Evolutionary conservation across 768 basidiomycete genomes (phyloP).

Genomic region (Boletus barrowsii): DNA sequence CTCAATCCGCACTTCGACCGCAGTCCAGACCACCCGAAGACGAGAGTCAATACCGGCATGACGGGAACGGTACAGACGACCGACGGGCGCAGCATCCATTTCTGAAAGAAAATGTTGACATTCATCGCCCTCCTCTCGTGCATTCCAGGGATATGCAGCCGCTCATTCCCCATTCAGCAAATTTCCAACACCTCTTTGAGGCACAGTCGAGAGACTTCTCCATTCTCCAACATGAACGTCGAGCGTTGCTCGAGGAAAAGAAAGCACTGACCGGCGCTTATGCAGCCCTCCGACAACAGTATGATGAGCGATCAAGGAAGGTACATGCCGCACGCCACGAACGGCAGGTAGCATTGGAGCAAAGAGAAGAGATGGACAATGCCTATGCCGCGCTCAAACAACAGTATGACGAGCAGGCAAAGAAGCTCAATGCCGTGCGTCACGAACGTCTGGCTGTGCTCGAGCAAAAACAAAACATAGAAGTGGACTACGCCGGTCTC

Average conservation of each 20-base stretch:
- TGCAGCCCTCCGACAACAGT: slow-evolving; percentile 1
- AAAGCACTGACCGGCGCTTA: neutral
- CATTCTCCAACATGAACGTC: slow-evolving; percentile 1
- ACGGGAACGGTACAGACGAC: neutral
- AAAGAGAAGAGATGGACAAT: slow-evolving; percentile 8
- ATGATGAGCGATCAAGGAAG: slow-evolving; percentile 8
- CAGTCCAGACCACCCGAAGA: slow-evolving; percentile 3
- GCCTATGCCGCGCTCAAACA: slow-evolving; percentile 17
- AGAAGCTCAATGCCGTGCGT: slow-evolving; percentile 4
- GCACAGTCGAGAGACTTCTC: slow-evolving; percentile 6
- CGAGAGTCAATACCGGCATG: neutral
- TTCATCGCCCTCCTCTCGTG: neutral
- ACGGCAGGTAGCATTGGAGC: neutral
- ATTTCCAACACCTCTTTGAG: neutral
- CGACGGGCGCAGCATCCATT: neutral
- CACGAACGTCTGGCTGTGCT: neutral
- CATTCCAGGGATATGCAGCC: neutral
- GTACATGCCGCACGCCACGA: slow-evolving; percentile 1
- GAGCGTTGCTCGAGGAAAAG: slow-evolving; percentile 5
- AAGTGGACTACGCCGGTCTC: slow-evolving; percentile 3
- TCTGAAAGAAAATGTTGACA: neutral
- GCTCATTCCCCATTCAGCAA: neutral
- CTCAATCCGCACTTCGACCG: neutral
- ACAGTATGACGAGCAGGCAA: slow-evolving; percentile 9
- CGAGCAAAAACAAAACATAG: slow-evolving; percentile 2